Evolutionary conservation across 2,329 filamentous ascomycete species (phyloP).

Genomic region (Fusarium longipes): DNA sequence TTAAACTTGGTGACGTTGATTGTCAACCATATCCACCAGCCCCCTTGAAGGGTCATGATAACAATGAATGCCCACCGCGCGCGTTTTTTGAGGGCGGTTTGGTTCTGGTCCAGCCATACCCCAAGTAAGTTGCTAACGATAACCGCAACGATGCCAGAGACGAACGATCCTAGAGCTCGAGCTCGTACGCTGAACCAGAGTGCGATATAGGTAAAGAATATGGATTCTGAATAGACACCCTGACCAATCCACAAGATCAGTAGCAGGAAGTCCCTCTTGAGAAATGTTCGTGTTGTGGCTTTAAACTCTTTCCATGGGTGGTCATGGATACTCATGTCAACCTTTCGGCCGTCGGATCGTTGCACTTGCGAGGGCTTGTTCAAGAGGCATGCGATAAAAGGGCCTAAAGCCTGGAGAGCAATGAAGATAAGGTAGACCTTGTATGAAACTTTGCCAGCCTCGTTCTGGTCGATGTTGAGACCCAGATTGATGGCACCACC

Average conservation of each 20-base stretch:
- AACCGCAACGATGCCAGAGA: slow-evolving; percentile 73
- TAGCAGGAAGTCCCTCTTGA: slow-evolving; percentile 68
- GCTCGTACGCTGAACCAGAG: slow-evolving; percentile 75
- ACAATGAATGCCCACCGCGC: slow-evolving; percentile 63
- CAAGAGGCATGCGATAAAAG: slow-evolving; percentile 69
- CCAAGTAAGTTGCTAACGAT: slow-evolving; percentile 72
- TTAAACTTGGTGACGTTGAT: slow-evolving; percentile 70
- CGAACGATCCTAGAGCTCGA: slow-evolving; percentile 70
- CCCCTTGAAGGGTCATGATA: slow-evolving; percentile 68
- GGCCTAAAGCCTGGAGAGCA: slow-evolving; percentile 69
- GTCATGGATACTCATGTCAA: slow-evolving; percentile 66
- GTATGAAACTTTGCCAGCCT: slow-evolving; percentile 72
- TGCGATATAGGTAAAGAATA: slow-evolving; percentile 58
- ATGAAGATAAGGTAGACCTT: slow-evolving; percentile 75
- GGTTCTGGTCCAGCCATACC: slow-evolving; percentile 66
- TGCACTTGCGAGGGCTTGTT: slow-evolving; percentile 69
- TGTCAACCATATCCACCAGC: slow-evolving; percentile 76
- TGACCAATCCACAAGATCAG: slow-evolving; percentile 73
- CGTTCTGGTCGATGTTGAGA: slow-evolving; percentile 65
- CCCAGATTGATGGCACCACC: slow-evolving; percentile 76
- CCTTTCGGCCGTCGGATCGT: slow-evolving; percentile 69
- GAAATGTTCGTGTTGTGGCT: slow-evolving; percentile 66
- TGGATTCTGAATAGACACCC: slow-evolving; percentile 72
- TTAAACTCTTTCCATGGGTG: slow-evolving; percentile 67
- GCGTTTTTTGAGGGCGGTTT: slow-evolving; percentile 62